phyloP scores from a whole-genome alignment of 2,329 filamentous ascomycete genomes.

The Mycosphaerella sp. region DNA sequence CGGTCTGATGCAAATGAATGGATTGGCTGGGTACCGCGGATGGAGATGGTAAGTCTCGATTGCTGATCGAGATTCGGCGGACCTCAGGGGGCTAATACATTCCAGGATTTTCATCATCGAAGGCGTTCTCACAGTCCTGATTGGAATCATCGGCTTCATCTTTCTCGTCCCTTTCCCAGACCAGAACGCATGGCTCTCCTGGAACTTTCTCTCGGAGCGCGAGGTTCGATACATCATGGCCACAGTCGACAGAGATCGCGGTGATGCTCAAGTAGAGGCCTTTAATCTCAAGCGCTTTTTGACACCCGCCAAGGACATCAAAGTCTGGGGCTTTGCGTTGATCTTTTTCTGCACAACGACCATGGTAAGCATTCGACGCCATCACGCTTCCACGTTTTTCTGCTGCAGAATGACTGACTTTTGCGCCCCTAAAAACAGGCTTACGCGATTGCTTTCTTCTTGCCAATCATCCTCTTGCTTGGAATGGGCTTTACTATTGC shows the following conservation, averaged over 20 bases:
- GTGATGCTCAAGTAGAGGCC: not conserved
- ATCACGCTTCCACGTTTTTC: not conserved
- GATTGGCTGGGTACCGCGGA: constrained; percentile 10
- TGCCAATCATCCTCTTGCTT: constrained; percentile 63
- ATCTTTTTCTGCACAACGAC: constrained; percentile 59
- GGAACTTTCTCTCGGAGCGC: constrained; percentile 7
- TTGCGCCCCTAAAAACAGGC: constrained; percentile 40
- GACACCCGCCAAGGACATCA: constrained; percentile 44
- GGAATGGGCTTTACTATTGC: constrained; percentile 60
- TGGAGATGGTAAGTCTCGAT: constrained; percentile 30
- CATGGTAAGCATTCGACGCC: constrained; percentile 33
- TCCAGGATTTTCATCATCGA: constrained; percentile 17
- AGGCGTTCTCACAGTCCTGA: constrained; percentile 8
- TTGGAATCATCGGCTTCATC: constrained; percentile 7
- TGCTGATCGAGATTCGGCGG: not conserved
- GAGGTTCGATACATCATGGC: constrained; percentile 11
- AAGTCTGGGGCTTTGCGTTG: constrained; percentile 49
- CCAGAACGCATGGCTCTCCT: not conserved
- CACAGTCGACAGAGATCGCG: constrained; percentile 9
- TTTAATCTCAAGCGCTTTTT: constrained; percentile 38
- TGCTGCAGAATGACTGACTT: not conserved
- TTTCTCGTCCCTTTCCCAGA: constrained; percentile 13
- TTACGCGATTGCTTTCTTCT: constrained; percentile 71
- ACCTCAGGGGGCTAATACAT: constrained; percentile 13
- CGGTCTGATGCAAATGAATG: constrained; percentile 40